Evolutionary conservation across 2,329 filamentous ascomycete genomes (phyloP), one percentile per base, ranked within the genome.

Genomic region (Xylaria sp.): DNA sequence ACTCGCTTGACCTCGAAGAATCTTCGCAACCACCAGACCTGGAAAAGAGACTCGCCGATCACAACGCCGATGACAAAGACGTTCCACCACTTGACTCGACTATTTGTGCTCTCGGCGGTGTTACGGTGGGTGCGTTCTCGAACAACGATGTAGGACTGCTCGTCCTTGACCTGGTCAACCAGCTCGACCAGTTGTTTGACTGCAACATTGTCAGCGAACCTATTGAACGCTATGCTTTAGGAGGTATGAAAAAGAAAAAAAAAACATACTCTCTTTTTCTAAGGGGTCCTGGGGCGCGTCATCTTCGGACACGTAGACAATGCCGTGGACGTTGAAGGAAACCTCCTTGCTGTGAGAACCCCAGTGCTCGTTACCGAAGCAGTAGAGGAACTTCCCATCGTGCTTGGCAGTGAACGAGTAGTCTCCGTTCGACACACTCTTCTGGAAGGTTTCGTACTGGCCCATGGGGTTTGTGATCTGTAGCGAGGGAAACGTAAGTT

Each of bases 361-460:
- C 92, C 93, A 99, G 74, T 94, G 89, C 80, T 97, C 93, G 77
- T 99, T 99, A 76, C 94, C 95, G 79, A 99, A 99, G 85, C 94
- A 99, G 85, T 99, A 99, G 53, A 84, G 80, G 78, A 90, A 97
- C 77, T 90, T 92, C 62, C 94, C 94, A 73, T 99, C 92, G 70
- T 86, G 77, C 66, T 82, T 79, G 47, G 94, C 92, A 38, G 86
- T 89, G 76, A 99, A 97, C 54, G 90, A 90, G 78, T 95, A 91
- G 75, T 97, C 93, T 71, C 94, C 94, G 66, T 90, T 92, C 59
- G 92, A 92, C 55, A 94, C 84, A 56, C 85, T 81, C 74, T 88
- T 89, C 71, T 95, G 85, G 75, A 91, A 88, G 68, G 90, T 82
- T 72, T 94, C 87, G 77, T 91, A 89, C 69, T 84, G 82, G 69